A percentile compares a stretch with the other conserved stretches of the same genome.
Conservation (phyloP, 1,284 basidiomycete species). For the Cryptococcus wingfieldii region DNA sequence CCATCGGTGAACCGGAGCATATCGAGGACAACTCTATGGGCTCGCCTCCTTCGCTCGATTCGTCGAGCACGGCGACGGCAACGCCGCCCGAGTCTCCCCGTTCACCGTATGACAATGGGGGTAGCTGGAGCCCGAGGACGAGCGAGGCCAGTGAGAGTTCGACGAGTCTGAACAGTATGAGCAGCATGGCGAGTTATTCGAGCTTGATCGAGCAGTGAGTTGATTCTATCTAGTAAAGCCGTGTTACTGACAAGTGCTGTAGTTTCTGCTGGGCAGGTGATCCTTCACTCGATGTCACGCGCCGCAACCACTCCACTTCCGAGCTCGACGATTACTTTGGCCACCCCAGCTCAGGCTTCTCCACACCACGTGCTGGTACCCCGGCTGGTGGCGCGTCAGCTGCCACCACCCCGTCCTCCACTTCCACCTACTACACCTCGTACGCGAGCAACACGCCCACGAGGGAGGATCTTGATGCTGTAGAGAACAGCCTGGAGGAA, state of each 20-base stretch:
- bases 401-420: constrained; percentile 12
- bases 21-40: constrained; percentile 10
- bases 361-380: not conserved
- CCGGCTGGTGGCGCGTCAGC: not conserved
- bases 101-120: constrained; percentile 31
- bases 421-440: constrained; percentile 15
- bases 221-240: not conserved
- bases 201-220: constrained; percentile 49
- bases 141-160: constrained; percentile 12
- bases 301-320: constrained; percentile 35
- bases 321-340: constrained; percentile 41
- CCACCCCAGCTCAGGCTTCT: constrained; percentile 5
- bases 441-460: constrained; percentile 12
- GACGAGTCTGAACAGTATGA: constrained; percentile 8
- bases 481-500: constrained; percentile 6
- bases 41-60: constrained; percentile 31
- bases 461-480: constrained; percentile 13
- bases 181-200: constrained; percentile 37
- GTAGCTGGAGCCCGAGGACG: constrained; percentile 27
- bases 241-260: not conserved
- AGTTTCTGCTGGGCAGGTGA: constrained; percentile 47
- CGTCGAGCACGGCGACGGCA: constrained; percentile 21
- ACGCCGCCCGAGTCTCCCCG: constrained; percentile 35
- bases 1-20: constrained; percentile 8
- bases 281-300: not conserved